A percentile compares a stretch with the other conserved stretches of the same genome.
Conservation (phyloP, 2,329 filamentous ascomycete genomes). For the Drechslera avenae region DNA sequence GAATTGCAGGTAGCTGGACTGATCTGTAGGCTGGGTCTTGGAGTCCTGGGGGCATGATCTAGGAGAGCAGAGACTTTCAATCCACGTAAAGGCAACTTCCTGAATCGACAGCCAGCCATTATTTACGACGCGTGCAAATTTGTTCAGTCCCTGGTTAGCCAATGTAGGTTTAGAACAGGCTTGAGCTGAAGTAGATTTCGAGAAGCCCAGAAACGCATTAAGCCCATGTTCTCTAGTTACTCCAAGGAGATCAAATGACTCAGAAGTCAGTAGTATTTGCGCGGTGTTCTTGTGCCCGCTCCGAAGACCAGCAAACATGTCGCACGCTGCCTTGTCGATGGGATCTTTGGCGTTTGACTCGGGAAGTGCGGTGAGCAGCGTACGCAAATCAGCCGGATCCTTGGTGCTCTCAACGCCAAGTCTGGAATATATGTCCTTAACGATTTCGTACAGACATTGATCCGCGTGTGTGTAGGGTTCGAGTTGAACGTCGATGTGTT, state of each 20-base stretch:
- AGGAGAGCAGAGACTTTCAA: conserved; percentile 58
- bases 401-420: conserved; percentile 56
- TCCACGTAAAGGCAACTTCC: conserved; percentile 60
- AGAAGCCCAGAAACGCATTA: conserved; percentile 62
- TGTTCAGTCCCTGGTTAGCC: conserved; percentile 45
- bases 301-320: conserved; percentile 50
- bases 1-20: conserved; percentile 59
- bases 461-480: conserved; percentile 61
- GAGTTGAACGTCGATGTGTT: conserved; percentile 61
- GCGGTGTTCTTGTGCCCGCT: conserved; percentile 50
- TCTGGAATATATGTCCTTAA: conserved; percentile 58
- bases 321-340: conserved; percentile 47
- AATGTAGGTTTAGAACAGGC: conserved; percentile 48
- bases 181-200: conserved; percentile 53
- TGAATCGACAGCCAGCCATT: conserved; percentile 53
- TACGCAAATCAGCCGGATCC: conserved; percentile 47
- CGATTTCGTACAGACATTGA: conserved; percentile 61
- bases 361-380: conserved; percentile 29
- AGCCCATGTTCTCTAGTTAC: conserved; percentile 58
- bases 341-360: conserved; percentile 17
- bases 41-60: conserved; percentile 30
- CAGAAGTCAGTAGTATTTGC: conserved; percentile 55
- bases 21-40: conserved; percentile 13
- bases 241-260: conserved; percentile 57
- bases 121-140: conserved; percentile 56